Base-by-base conservation (phyloP, 345 rosid species). In the Eutrema heterophyllum region DNA sequence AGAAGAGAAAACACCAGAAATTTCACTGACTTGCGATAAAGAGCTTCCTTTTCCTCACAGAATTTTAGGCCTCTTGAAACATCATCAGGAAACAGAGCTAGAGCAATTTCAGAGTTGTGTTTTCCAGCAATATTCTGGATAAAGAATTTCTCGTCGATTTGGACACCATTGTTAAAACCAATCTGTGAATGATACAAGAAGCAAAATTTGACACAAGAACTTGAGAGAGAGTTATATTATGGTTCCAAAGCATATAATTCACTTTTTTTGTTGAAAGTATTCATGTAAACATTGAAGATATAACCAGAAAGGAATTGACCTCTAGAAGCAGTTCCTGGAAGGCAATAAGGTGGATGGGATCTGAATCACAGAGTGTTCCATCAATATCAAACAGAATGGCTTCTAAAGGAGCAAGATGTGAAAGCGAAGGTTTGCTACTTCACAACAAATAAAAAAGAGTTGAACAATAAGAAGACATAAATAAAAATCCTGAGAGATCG, bases 361-460 rank as follows among this genome's bases (percentile, higher is more conserved):
- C 97, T n/a, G 99, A 84, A 76, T 92, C 99, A 71, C 98, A 92
- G 1, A 95, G 86, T 14, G 97, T 95, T 78, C 99, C 99, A 79
- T 95, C 99, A 18, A 95, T 89, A 52, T 95, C 99, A 61, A 95
- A 95, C 46, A 92, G 65, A 41, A 95, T 83, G 6, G 93, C 98
- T 74, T 90, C 87, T 52, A 89, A 59, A 2, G 99, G 96, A 63
- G 89, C 96, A 56, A 85, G 81, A 62, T 81, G 82, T 12, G 84
- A 61, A 3, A 92, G 84, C 67, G 86, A 79, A 67, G 45, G 75
- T 51, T 75, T 81, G 83, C 97, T 92, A 91, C 81, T 72, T 56
- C 67, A 62, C 27, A 62, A 44, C 4, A 62, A 12, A 53, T 10
- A 1, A 35, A 27, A 12, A 46, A n/a, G 4, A 46, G 38, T 15